phyloP scores from a whole-genome alignment of 2,329 filamentous ascomycete genomes.

The Cercospora sesami region DNA sequence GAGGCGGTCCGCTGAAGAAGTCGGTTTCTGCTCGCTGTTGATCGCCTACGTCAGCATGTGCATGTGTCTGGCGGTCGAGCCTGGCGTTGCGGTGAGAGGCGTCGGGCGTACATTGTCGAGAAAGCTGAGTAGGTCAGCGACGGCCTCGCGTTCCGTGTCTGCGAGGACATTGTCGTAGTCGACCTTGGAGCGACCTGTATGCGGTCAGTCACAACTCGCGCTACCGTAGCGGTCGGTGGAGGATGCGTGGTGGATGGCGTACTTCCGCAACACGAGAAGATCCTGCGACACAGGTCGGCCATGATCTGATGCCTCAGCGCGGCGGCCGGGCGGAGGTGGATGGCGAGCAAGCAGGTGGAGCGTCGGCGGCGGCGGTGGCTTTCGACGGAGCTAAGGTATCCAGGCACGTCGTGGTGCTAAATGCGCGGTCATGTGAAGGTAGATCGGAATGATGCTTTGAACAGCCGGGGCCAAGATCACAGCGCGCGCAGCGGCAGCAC shows the following conservation, averaged over 20 bases:
- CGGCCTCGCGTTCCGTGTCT: conserved; percentile 94
- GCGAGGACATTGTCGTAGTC: conserved; percentile 60
- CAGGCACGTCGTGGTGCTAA: conserved; percentile 1
- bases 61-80: conserved; percentile 2
- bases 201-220: not conserved
- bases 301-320: conserved; percentile 30
- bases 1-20: conserved; percentile 94
- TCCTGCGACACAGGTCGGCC: conserved; percentile 35
- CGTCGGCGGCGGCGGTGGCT: not conserved
- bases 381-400: conserved; percentile 1
- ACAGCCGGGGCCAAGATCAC: not conserved
- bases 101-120: conserved; percentile 77
- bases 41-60: conserved; percentile 24
- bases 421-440: conserved; percentile 5
- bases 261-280: conserved; percentile 40
- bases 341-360: not conserved
- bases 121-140: conserved; percentile 91
- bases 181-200: conserved; percentile 48
- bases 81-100: conserved; percentile 23
- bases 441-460: conserved; percentile 3
- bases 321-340: conserved; percentile 14
- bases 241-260: conserved; percentile 13
- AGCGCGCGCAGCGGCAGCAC: not conserved
- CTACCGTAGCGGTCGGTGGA: not conserved
- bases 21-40: conserved; percentile 90